A percentile compares a stretch with the other conserved stretches of the same genome.
These are phyloP conservation scores for Gonapodya sp. DNA, from an alignment of 192 early-diverging fungal genomes.

Conservation along the genomic window DNA sequence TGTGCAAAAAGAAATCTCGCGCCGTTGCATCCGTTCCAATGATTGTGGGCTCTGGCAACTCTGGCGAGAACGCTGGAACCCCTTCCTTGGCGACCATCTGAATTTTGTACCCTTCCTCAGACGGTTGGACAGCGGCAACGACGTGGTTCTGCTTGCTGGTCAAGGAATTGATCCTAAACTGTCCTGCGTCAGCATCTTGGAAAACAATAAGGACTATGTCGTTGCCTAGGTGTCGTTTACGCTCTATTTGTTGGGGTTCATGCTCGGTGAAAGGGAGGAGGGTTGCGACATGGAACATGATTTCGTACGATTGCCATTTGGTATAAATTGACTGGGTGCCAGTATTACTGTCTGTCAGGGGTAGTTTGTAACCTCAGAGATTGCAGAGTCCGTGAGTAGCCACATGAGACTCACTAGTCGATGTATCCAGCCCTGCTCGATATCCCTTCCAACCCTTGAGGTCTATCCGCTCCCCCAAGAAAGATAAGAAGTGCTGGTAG, in stretches of 20 bases:
- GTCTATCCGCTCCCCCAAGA: conserved; percentile 60
- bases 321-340: conserved; percentile 60
- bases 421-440: conserved; percentile 62
- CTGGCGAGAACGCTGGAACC: conserved; percentile 50
- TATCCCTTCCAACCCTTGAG: conserved; percentile 66
- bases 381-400: too few species aligned
- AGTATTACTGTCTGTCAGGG: conserved; percentile 46
- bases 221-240: conserved; percentile 64
- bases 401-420: conserved; percentile 36
- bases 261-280: conserved; percentile 55
- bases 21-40: conserved; percentile 44
- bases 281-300: conserved; percentile 72
- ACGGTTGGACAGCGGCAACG: conserved; percentile 39
- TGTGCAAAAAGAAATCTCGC: conserved; percentile 55
- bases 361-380: not conserved
- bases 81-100: conserved; percentile 33
- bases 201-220: conserved; percentile 57
- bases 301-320: conserved; percentile 62
- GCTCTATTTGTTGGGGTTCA: conserved; percentile 43
- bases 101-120: conserved; percentile 33
- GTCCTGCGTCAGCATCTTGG: conserved; percentile 35
- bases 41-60: conserved; percentile 44
- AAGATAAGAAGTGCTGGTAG: conserved; percentile 56
- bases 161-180: conserved; percentile 28
- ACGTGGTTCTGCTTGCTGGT: conserved; percentile 48